Conservation (phyloP, 352 stramenopile species). For the Plasmopara halstedii region DNA sequence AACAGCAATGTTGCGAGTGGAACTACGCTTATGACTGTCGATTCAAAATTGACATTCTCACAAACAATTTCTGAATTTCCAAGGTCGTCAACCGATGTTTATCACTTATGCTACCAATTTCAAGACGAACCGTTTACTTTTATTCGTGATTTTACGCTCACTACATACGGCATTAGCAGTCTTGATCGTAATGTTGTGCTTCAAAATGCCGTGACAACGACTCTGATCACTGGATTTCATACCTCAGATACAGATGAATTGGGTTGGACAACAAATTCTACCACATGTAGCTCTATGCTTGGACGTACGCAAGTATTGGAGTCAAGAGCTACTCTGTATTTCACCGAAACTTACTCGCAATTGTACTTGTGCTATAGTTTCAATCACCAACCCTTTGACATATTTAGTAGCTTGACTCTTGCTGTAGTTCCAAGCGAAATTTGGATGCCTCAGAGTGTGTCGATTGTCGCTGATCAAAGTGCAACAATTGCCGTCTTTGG, state of each 20-base stretch:
- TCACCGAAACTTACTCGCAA: slow-evolving; percentile 25
- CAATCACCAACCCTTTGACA: slow-evolving; percentile 42
- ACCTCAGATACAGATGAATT: slow-evolving; percentile 40
- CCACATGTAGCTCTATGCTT: slow-evolving; percentile 29
- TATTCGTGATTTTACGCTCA: slow-evolving; percentile 31
- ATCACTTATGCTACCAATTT: slow-evolving; percentile 69
- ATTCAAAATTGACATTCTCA: slow-evolving; percentile 21
- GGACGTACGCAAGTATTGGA: slow-evolving; percentile 26
- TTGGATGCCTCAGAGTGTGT: slow-evolving; percentile 35
- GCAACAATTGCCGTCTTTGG: slow-evolving; percentile 30
- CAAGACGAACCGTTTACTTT: slow-evolving; percentile 56
- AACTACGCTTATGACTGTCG: slow-evolving; percentile 31
- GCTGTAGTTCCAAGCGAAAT: slow-evolving; percentile 39
- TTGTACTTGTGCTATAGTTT: slow-evolving; percentile 64
- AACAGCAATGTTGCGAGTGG: slow-evolving; percentile 32
- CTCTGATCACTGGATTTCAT: slow-evolving; percentile 44
- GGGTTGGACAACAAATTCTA: slow-evolving; percentile 38
- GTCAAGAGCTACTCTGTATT: slow-evolving; percentile 20
- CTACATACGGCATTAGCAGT: slow-evolving; percentile 35
- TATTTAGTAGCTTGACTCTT: slow-evolving; percentile 30
- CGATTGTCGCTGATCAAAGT: slow-evolving; percentile 46
- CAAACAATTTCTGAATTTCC: slow-evolving; percentile 35
- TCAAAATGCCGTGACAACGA: slow-evolving; percentile 29
- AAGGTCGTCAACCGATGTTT: slow-evolving; percentile 29
- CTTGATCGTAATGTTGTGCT: slow-evolving; percentile 42